Conservation (phyloP, 1,139 yeast genomes). For the Eremothecium gossypii region DNA sequence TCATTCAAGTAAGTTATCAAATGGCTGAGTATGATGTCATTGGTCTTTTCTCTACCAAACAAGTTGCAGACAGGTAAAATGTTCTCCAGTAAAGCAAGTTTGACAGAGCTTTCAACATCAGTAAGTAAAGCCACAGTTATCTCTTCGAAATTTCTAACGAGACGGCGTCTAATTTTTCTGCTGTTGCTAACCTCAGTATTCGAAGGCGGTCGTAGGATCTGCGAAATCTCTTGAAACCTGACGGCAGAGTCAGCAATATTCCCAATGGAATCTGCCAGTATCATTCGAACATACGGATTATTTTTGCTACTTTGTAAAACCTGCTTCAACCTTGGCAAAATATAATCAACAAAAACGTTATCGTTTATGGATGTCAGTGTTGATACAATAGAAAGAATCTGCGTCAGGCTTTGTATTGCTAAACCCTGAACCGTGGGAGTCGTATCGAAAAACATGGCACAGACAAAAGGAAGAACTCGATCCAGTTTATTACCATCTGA, state of each 20-base stretch:
- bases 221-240: conserved; percentile 57
- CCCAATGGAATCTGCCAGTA: conserved; percentile 69
- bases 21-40: conserved; percentile 83
- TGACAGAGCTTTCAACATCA: conserved; percentile 56
- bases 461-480: conserved; percentile 71
- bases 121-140: conserved; percentile 59
- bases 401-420: conserved; percentile 50
- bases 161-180: conserved; percentile 15
- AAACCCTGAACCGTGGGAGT: conserved; percentile 50
- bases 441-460: conserved; percentile 44
- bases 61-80: conserved; percentile 70
- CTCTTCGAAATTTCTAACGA: conserved; percentile 45
- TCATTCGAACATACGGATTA: conserved; percentile 46
- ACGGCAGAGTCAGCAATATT: conserved; percentile 54
- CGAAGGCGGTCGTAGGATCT: conserved; percentile 31
- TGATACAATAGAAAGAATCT: conserved; percentile 56
- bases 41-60: conserved; percentile 80
- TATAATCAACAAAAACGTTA: conserved; percentile 68
- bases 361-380: conserved; percentile 67
- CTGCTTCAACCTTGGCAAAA: conserved; percentile 58
- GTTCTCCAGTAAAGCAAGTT: conserved; percentile 57
- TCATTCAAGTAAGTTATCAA: conserved; percentile 86
- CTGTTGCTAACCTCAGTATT: conserved; percentile 23
- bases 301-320: conserved; percentile 35
- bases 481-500: conserved; percentile 82